A percentile compares a stretch with the other conserved stretches of the same genome.
Evolutionary conservation across 2,329 filamentous ascomycete genomes (phyloP).

Genomic region (Nemania bipapillata): DNA sequence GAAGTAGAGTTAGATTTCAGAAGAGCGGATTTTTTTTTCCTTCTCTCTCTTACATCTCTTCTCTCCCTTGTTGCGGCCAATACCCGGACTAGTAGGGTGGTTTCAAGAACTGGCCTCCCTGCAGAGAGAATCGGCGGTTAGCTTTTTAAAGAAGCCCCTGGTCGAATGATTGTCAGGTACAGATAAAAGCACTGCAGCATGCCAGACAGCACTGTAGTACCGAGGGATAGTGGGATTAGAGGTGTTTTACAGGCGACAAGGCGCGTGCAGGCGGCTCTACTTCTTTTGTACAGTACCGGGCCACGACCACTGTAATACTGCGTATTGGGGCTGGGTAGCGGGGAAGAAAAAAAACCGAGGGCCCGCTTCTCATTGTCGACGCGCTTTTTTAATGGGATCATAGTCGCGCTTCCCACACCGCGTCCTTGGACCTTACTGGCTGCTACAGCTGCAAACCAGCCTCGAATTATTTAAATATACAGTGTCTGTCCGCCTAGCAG

Average conservation of each 20-base stretch:
- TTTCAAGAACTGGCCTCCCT: constrained; percentile 31
- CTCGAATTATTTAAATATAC: constrained; percentile 18
- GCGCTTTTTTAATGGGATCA: constrained; percentile 31
- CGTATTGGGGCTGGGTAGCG: not conserved
- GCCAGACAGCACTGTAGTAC: not conserved
- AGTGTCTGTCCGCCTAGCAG: constrained; percentile 19
- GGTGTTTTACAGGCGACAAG: not conserved
- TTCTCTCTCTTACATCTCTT: not conserved
- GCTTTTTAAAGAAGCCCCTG: not conserved
- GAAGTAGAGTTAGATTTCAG: not conserved
- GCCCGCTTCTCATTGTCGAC: constrained; percentile 29
- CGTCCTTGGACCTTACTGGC: constrained; percentile 41
- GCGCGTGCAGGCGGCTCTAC: not conserved
- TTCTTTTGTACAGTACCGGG: not conserved
- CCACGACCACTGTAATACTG: not conserved
- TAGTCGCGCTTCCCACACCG: constrained; percentile 41
- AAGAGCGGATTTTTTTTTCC: not conserved
- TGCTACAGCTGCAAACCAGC: constrained; percentile 11
- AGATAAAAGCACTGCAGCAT: not conserved
- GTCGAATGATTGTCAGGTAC: constrained; percentile 6
- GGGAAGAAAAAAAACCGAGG: constrained; percentile 19
- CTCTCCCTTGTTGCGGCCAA: constrained; percentile 10
- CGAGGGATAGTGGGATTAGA: not conserved
- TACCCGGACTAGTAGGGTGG: constrained; percentile 8
- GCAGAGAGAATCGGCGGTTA: constrained; percentile 21